phyloP scores from a whole-genome alignment of 176 grass and related monocot species.

The Ananas comosus region DNA sequence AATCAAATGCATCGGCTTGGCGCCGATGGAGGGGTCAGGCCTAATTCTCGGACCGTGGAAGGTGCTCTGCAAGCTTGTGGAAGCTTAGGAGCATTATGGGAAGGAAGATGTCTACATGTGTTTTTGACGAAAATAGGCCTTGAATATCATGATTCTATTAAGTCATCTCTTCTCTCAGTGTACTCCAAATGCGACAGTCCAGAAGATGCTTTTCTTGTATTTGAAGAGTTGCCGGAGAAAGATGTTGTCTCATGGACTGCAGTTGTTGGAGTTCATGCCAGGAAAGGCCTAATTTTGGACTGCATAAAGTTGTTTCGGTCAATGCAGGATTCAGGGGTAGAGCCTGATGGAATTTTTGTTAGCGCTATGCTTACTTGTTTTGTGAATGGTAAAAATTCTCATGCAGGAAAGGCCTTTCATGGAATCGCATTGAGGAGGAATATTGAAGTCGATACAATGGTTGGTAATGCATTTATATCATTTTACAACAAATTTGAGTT shows the following conservation, averaged over 20 bases:
- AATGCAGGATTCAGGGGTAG: slow-evolving; percentile 36
- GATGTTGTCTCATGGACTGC: slow-evolving; percentile 69
- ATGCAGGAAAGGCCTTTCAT: slow-evolving; percentile 46
- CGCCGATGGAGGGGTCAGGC: slow-evolving; percentile 4
- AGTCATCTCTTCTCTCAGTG: slow-evolving; percentile 52
- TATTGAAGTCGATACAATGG: slow-evolving; percentile 24
- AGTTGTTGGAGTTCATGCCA: slow-evolving; percentile 44
- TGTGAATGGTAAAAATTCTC: slow-evolving; percentile 21
- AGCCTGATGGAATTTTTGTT: slow-evolving; percentile 54
- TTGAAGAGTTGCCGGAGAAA: slow-evolving; percentile 46
- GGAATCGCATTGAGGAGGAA: slow-evolving; percentile 42
- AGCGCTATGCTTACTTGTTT: slow-evolving; percentile 48
- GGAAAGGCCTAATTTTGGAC: slow-evolving; percentile 29
- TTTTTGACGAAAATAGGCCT: slow-evolving; percentile 32
- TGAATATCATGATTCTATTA: slow-evolving; percentile 15
- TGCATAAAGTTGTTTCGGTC: slow-evolving; percentile 28
- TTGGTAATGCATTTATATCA: slow-evolving; percentile 51
- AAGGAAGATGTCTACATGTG: slow-evolving; percentile 49
- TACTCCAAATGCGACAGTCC: slow-evolving; percentile 53
- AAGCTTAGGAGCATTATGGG: slow-evolving; percentile 27
- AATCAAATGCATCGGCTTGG: slow-evolving; percentile 32
- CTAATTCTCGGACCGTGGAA: slow-evolving; percentile 55
- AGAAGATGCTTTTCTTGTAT: slow-evolving; percentile 31
- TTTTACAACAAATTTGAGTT: slow-evolving; percentile 57
- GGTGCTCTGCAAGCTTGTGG: slow-evolving; percentile 46